A percentile compares a stretch with the other conserved stretches of the same genome.
phyloP scores from a whole-genome alignment of 2,329 filamentous ascomycete species.

The Ophiostoma australiae region DNA sequence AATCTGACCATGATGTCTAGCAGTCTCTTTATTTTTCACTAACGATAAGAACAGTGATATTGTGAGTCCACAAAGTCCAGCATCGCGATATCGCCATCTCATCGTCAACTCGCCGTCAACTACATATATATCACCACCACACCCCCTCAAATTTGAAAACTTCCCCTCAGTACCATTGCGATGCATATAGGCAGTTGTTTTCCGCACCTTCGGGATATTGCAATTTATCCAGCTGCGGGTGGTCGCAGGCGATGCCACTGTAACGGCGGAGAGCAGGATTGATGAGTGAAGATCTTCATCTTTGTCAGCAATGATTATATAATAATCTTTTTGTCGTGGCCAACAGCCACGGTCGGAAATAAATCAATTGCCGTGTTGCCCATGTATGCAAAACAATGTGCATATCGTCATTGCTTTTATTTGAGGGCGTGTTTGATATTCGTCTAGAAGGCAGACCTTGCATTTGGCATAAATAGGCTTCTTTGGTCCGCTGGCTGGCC shows the following conservation, averaged over 20 bases:
- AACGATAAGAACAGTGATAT: background rate
- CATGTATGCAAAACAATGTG: background rate
- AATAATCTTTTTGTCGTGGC: background rate
- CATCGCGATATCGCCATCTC: background rate
- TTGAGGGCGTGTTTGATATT: background rate
- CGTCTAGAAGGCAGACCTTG: background rate
- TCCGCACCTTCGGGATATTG: background rate
- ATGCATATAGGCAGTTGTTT: conserved; percentile 4
- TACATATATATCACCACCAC: background rate
- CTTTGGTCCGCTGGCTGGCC: background rate
- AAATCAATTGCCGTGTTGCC: background rate
- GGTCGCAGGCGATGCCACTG: background rate
- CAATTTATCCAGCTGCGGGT: background rate
- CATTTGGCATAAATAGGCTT: background rate
- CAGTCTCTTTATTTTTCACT: background rate
- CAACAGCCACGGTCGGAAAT: background rate
- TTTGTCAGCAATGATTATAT: background rate
- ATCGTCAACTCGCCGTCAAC: background rate
- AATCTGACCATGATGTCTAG: background rate
- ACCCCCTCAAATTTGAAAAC: background rate
- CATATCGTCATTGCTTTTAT: background rate
- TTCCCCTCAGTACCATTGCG: background rate
- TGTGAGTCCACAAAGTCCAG: background rate
- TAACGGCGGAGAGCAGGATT: conserved; percentile 1
- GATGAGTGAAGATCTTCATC: background rate